These are phyloP conservation scores for Eucalyptus globulus DNA, from an alignment of 345 rosid species.

Conservation along the genomic window DNA sequence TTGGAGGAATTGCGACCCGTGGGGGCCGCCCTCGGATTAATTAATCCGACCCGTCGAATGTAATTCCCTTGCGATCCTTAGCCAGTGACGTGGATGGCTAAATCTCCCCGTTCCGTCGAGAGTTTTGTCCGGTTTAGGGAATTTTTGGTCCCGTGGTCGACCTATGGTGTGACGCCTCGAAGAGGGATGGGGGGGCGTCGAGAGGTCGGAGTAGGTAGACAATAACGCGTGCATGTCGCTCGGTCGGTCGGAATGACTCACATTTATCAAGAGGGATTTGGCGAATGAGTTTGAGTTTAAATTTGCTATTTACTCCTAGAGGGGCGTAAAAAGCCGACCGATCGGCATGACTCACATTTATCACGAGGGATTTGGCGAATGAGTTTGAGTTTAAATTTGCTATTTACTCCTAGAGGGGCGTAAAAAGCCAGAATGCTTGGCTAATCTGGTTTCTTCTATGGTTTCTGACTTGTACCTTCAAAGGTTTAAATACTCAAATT, in stretches of 20 bases:
- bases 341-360: rapidly evolving
- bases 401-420: background rate
- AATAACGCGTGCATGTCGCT: rapidly evolving
- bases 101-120: no score
- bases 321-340: background rate
- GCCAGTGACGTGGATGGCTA: background rate
- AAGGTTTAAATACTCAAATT: background rate
- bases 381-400: background rate
- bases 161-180: background rate
- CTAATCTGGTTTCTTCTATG: background rate
- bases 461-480: background rate
- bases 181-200: background rate
- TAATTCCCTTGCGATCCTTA: background rate
- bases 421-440: background rate
- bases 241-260: background rate
- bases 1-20: background rate
- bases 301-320: background rate
- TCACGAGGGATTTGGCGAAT: rapidly evolving
- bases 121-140: no score
- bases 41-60: background rate
- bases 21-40: background rate
- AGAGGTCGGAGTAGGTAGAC: background rate
- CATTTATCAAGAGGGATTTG: rapidly evolving
- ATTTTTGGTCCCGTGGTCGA: background rate
- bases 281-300: background rate